Conservation (phyloP, 108 stramenopile species). For the Stephanodiscus triporus region DNA sequence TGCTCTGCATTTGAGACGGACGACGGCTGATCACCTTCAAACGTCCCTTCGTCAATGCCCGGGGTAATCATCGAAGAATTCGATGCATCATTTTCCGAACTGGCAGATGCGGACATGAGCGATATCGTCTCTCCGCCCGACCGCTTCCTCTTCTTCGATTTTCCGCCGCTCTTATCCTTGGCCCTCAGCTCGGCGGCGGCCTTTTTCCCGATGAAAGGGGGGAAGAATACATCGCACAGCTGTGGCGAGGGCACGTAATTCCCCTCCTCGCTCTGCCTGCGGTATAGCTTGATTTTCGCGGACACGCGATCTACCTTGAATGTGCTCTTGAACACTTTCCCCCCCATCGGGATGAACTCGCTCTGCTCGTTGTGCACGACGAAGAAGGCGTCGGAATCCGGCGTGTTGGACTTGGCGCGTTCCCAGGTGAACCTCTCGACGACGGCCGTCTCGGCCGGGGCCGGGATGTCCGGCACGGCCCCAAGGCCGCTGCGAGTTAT, state of each 20-base stretch:
- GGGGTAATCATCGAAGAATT: slow-evolving; percentile 2
- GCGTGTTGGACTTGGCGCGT: slow-evolving; percentile 20
- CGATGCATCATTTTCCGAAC: slow-evolving; percentile 14
- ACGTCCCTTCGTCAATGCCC: background rate
- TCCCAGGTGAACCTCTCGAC: slow-evolving; percentile 43
- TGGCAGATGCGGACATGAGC: slow-evolving; percentile 9
- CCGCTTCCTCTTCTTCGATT: slow-evolving; percentile 40
- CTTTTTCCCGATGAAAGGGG: slow-evolving; percentile 47
- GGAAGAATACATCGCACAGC: slow-evolving; percentile 69
- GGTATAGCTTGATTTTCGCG: slow-evolving; percentile 56
- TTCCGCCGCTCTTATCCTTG: slow-evolving; percentile 28
- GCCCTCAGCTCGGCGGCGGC: slow-evolving; percentile 15
- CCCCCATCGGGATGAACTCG: slow-evolving; percentile 35
- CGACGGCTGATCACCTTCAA: background rate
- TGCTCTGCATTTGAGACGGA: slow-evolving; percentile 27
- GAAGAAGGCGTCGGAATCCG: slow-evolving; percentile 73
- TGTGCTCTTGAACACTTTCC: slow-evolving; percentile 37
- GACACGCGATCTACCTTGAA: slow-evolving; percentile 54
- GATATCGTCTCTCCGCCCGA: background rate
- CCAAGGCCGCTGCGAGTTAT: slow-evolving; percentile 14
- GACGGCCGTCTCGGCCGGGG: background rate
- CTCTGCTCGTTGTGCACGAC: slow-evolving; percentile 46
- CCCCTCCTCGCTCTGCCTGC: slow-evolving; percentile 34
- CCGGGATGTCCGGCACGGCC: slow-evolving; percentile 40
- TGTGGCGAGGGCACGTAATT: slow-evolving; percentile 52